A percentile compares a stretch with the other conserved stretches of the same genome.
Conservation (phyloP, 192 early-diverging fungal species). For the Phycomyces nitens region DNA sequence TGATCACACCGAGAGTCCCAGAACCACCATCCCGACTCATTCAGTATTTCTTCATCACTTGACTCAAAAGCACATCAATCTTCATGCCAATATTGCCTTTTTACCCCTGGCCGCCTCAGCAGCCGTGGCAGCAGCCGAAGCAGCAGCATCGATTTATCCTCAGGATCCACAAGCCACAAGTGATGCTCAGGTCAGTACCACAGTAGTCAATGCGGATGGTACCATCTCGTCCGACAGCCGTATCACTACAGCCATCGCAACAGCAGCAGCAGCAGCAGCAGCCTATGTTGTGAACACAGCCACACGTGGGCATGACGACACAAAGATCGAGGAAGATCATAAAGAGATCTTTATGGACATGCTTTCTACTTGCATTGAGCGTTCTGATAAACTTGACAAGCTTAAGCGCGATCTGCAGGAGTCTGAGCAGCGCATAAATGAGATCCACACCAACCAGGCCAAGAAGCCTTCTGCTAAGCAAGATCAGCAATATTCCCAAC, state of each 20-base stretch:
- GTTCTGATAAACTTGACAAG: background rate
- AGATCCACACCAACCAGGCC: background rate
- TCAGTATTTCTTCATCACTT: background rate
- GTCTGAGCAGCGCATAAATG: background rate
- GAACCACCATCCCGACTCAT: background rate
- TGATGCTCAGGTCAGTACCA: background rate
- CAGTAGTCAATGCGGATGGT: background rate
- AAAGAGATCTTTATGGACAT: background rate
- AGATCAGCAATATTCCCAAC: too few species aligned
- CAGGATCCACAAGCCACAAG: background rate
- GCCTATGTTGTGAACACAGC: background rate
- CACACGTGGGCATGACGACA: too few species aligned
- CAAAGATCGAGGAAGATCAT: background rate
- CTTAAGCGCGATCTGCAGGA: background rate
- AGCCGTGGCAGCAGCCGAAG: background rate
- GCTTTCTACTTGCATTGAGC: background rate
- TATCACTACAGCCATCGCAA: background rate
- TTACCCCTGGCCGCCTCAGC: background rate
- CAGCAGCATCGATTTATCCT: background rate
- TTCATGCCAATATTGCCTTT: background rate
- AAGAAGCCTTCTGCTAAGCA: background rate
- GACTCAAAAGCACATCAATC: background rate
- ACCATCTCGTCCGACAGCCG: background rate
- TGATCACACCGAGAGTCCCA: background rate
- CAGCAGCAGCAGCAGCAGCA: background rate